Percentiles rank a stretch among this genome's conserved stretches.
Evolutionary conservation across 495 filamentous ascomycete species (phyloP).

Genomic region (Podospora anserina): DNA sequence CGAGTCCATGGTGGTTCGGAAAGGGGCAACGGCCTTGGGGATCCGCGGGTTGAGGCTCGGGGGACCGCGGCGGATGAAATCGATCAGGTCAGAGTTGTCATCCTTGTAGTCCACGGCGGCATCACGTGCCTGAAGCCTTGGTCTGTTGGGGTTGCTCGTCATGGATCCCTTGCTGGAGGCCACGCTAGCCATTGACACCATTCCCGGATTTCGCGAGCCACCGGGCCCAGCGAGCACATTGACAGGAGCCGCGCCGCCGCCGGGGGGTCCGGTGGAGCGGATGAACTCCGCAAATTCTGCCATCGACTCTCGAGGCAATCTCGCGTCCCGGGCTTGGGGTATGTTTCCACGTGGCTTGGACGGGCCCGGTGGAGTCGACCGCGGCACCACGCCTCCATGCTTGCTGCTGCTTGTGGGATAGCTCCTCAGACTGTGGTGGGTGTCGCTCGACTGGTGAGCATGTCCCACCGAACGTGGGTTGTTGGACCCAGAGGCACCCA

Average conservation of each 20-base stretch:
- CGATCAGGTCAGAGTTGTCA: conserved; percentile 79
- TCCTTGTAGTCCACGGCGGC: conserved; percentile 59
- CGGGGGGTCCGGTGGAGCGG: conserved; percentile 70
- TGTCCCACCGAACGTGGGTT: conserved; percentile 38
- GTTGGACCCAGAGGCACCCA: conserved; percentile 39
- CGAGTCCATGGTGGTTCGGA: conserved; percentile 80
- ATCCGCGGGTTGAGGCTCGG: conserved; percentile 62
- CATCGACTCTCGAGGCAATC: conserved; percentile 59
- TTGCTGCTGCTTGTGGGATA: conserved; percentile 12
- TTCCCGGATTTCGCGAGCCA: conserved; percentile 26
- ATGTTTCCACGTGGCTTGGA: conserved; percentile 35
- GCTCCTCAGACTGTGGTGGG: conserved; percentile 22
- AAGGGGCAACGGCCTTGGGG: conserved; percentile 79
- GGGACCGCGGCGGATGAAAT: conserved; percentile 88
- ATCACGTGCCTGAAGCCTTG: conserved; percentile 66
- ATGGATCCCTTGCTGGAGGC: conserved; percentile 30
- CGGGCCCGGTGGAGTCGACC: conserved; percentile 28
- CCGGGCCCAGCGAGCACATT: conserved; percentile 12
- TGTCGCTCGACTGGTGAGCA: conserved; percentile 38
- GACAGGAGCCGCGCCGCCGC: conserved; percentile 28
- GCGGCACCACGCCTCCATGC: conserved; percentile 24
- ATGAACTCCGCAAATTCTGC: conserved; percentile 84
- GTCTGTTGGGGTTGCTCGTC: conserved; percentile 35
- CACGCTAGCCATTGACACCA: conserved; percentile 29
- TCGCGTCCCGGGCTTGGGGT: conserved; percentile 64